These are phyloP conservation scores for Coniochaeta hoffmannii DNA, from an alignment of 2,329 filamentous ascomycete genomes.

Conservation along the genomic window DNA sequence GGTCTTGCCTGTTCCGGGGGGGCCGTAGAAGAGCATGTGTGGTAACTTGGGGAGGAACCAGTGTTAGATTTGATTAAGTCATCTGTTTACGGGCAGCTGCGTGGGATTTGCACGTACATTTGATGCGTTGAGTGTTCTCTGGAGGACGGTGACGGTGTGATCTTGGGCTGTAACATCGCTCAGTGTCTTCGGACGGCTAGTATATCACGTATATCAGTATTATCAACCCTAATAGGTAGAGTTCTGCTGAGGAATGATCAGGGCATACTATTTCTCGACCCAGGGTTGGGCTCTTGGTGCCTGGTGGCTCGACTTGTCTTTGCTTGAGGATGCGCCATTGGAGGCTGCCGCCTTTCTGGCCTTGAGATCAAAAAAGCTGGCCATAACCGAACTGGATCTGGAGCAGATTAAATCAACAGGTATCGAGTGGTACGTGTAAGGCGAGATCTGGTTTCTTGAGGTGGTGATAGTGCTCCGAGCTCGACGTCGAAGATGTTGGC, in stretches of 20 bases:
- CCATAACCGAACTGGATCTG: too few relatives aligned
- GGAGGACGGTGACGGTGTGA: constrained; percentile 88
- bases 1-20: constrained; percentile 95
- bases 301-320: constrained; percentile 55
- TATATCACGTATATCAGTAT: constrained; percentile 18
- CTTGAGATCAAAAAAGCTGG: constrained; percentile 93
- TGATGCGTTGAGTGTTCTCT: constrained; percentile 86
- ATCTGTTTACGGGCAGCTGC: not conserved
- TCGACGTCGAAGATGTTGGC: constrained; percentile 4
- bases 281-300: constrained; percentile 72
- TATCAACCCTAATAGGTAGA: not conserved
- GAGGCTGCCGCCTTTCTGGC: constrained; percentile 73
- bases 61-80: not conserved
- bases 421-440: too few relatives aligned
- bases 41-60: constrained; percentile 53
- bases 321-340: constrained; percentile 57
- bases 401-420: too few relatives aligned
- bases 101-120: constrained; percentile 50
- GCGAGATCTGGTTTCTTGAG: too few relatives aligned
- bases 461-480: not conserved
- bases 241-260: not conserved
- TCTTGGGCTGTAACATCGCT: constrained; percentile 96
- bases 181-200: constrained; percentile 84
- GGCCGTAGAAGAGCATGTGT: constrained; percentile 99
- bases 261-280: constrained; percentile 93